Evolutionary conservation across 441 rosid species (phyloP), one percentile per base, ranked within the genome.

Genomic region (Capsella rubella): DNA sequence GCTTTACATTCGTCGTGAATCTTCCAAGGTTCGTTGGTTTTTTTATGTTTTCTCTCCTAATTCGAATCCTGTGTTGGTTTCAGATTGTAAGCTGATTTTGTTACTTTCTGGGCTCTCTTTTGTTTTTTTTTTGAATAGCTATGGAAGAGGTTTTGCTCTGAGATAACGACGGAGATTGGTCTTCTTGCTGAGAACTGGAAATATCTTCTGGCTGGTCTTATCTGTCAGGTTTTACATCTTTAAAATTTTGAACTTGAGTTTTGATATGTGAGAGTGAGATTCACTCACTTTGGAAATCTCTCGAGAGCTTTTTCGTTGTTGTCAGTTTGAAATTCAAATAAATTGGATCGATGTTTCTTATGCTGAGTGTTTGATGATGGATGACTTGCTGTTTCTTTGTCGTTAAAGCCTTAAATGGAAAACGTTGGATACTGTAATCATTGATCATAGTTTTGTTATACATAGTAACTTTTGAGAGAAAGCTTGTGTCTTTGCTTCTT

Each of bases 71-170:
- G 51, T 69, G 56, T 46, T 49, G 25, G 43, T 28, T 47, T 32
- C 40, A 53, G 35, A 43, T 53, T 47, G 15, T 16, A 78, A 21
- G 52, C 69, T 67, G 73, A 82, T 75, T 75, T 21, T 59, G 75
- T 67, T 73, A 28, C 47, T 45, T 16, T 40, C 72, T 31, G 65
- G 10, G 21, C 2, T 10, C 10, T 21, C 25, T 21, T 21, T 34
- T 6, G 9, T 34, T 2, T 32, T 32, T 31, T 5, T 55, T 16
- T 56, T 37, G 18, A 29, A 61, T 58, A 95, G 99, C 83, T 95
- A 37, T 95, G 98, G 97, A 95, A 90, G 87, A 91, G 97, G 83
- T 72, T 93, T 72, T 91, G 88, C 82, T 87, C 97, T 45, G 99
- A 95, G 89, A 81, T 79, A 54, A 72, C 82, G 18, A 83, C 95